Conservation (phyloP, 805 yeast genomes). For the Metschnikowia koreensis region DNA sequence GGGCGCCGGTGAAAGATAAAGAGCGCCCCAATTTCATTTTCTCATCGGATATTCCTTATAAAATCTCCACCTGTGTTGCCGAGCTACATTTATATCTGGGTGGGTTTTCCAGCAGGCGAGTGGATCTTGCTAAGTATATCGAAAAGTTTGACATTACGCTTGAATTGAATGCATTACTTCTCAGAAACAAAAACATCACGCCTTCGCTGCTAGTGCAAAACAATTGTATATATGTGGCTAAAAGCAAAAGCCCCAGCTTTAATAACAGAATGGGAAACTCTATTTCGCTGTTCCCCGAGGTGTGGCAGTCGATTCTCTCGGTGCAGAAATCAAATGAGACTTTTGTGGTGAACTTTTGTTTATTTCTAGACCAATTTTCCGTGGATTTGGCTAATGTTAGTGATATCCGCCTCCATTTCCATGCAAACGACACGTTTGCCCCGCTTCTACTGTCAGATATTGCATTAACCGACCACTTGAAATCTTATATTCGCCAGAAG, state of each 20-base stretch:
- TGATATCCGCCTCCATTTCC: constrained; percentile 23
- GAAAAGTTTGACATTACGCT: constrained; percentile 27
- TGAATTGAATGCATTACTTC: constrained; percentile 35
- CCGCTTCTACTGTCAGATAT: constrained; percentile 29
- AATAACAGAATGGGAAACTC: constrained; percentile 2
- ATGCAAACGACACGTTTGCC: constrained; percentile 31
- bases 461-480: constrained; percentile 25
- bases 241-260: constrained; percentile 10
- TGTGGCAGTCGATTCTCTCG: constrained; percentile 15
- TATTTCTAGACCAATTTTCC: constrained; percentile 24
- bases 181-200: constrained; percentile 27
- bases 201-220: constrained; percentile 36
- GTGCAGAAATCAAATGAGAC: constrained; percentile 23
- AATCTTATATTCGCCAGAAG: constrained; percentile 24
- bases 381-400: constrained; percentile 18
- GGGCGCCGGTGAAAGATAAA: constrained; percentile 24
- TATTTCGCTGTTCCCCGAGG: constrained; percentile 11
- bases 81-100: constrained; percentile 14
- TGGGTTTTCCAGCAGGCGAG: constrained; percentile 14
- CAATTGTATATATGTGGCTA: constrained; percentile 35
- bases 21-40: constrained; percentile 39
- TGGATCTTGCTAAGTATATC: constrained; percentile 18
- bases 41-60: constrained; percentile 34
- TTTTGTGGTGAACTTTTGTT: constrained; percentile 31
- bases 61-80: constrained; percentile 19